These are phyloP conservation scores for Chaetomium strumarium DNA, from an alignment of 2,329 filamentous ascomycete genomes.

Conservation along the genomic window DNA sequence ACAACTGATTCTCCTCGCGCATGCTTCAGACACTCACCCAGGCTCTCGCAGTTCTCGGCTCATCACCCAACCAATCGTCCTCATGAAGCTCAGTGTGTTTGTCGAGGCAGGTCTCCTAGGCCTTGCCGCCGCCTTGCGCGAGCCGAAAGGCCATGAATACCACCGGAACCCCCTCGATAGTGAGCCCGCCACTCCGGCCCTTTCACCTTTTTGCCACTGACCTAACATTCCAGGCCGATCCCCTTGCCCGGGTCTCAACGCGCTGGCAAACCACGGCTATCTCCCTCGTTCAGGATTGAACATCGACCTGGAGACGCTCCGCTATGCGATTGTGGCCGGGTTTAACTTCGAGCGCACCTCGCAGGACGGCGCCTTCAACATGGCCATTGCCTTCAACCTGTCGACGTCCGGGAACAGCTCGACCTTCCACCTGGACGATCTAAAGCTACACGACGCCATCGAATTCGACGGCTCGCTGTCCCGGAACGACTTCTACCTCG, in stretches of 20 bases:
- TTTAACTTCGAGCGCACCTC: constrained; percentile 19
- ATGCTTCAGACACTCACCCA: not conserved
- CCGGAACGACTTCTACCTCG: constrained; percentile 29
- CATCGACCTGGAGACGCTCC: constrained; percentile 16
- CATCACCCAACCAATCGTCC: not conserved
- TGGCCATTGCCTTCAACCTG: constrained; percentile 24
- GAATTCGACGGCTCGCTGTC: constrained; percentile 33
- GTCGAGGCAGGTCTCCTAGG: constrained; percentile 1
- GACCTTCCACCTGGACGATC: constrained; percentile 29
- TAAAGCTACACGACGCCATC: constrained; percentile 27
- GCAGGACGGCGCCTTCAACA: constrained; percentile 22
- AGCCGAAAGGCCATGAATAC: constrained; percentile 15
- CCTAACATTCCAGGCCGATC: constrained; percentile 14
- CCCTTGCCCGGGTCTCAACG: constrained; percentile 25
- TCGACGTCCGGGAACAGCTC: constrained; percentile 27
- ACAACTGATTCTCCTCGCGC: too few relatives aligned
- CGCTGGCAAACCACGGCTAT: constrained; percentile 27
- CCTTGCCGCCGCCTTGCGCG: constrained; percentile 1
- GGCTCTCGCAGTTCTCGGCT: not conserved
- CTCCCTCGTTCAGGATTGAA: constrained; percentile 24
- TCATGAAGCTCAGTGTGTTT: constrained; percentile 12
- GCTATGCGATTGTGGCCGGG: constrained; percentile 13
- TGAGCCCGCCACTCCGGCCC: not conserved
- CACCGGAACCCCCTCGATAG: not conserved
- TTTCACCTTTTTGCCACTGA: not conserved